phyloP scores from a whole-genome alignment of 2,329 filamentous ascomycete species.

The Xylariaceae sp. region DNA sequence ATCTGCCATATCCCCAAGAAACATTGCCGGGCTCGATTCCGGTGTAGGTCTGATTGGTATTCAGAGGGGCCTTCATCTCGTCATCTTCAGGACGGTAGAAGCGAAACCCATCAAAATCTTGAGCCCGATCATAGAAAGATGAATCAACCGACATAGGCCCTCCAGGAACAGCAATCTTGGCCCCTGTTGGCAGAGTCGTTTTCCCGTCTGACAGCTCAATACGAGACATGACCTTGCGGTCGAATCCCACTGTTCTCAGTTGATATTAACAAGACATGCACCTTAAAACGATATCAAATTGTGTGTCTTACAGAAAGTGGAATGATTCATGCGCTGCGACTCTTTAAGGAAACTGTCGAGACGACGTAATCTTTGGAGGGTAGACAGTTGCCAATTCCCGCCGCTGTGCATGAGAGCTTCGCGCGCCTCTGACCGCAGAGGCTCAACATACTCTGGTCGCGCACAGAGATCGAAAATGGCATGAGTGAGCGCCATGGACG shows the following conservation, averaged over 20 bases:
- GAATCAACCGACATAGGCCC: constrained; percentile 1
- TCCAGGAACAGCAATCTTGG: neutral
- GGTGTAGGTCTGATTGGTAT: constrained; percentile 2
- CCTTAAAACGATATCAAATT: too few relatives aligned
- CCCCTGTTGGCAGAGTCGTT: neutral
- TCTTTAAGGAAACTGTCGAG: constrained; percentile 14
- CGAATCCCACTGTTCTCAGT: too few relatives aligned
- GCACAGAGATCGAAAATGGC: too few relatives aligned
- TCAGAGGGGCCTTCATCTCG: neutral
- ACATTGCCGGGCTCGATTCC: constrained; percentile 10
- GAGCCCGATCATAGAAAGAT: constrained; percentile 1
- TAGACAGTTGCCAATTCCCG: too few relatives aligned
- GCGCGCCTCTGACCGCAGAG: too few relatives aligned
- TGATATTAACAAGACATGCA: too few relatives aligned
- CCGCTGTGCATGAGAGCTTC: too few relatives aligned
- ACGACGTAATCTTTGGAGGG: constrained; percentile 2
- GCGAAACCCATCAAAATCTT: constrained; percentile 5
- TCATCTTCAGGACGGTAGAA: neutral
- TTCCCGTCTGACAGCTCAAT: too few relatives aligned
- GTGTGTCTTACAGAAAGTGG: constrained; percentile 2
- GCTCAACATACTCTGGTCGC: too few relatives aligned
- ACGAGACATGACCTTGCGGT: too few relatives aligned
- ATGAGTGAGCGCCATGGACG: too few relatives aligned
- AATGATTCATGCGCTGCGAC: constrained; percentile 7
- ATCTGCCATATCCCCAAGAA: constrained; percentile 8